These are phyloP conservation scores for Pyrenophora tritici-repentis DNA, from an alignment of 2,329 filamentous ascomycete genomes.

Conservation along the genomic window DNA sequence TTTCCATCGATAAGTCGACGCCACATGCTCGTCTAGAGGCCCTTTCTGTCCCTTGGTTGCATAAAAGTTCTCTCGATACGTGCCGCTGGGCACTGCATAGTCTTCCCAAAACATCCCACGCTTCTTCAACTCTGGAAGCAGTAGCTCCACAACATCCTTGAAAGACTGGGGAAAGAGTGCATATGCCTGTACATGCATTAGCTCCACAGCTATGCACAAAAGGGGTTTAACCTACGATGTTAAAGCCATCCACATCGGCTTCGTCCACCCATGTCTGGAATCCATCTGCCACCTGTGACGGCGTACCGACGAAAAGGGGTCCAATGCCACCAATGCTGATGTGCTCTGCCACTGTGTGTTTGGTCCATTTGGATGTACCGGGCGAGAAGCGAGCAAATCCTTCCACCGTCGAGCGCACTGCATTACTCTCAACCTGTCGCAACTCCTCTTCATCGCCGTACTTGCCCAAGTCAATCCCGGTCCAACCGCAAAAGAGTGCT, in stretches of 20 bases:
- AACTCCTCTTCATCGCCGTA: conserved; percentile 69
- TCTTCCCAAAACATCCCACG: conserved; percentile 63
- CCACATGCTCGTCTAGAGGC: conserved; percentile 59
- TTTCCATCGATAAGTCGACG: conserved; percentile 54
- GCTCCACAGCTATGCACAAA: not conserved
- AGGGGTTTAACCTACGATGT: conserved; percentile 60
- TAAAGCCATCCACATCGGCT: conserved; percentile 76
- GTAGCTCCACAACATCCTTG: conserved; percentile 67
- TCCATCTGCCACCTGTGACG: conserved; percentile 67
- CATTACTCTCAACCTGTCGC: conserved; percentile 64
- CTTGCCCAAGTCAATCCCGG: conserved; percentile 65
- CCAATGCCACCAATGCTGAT: conserved; percentile 71
- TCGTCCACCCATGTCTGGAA: conserved; percentile 70
- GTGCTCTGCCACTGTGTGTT: conserved; percentile 69
- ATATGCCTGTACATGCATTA: conserved; percentile 54
- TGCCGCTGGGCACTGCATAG: conserved; percentile 61
- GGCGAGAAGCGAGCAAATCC: conserved; percentile 62
- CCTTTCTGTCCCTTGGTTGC: conserved; percentile 56
- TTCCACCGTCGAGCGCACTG: conserved; percentile 63
- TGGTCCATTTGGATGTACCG: conserved; percentile 71
- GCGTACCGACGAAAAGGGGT: conserved; percentile 67
- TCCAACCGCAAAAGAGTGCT: conserved; percentile 76
- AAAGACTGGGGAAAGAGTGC: conserved; percentile 70
- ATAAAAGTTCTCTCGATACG: conserved; percentile 66
- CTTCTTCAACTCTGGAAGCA: conserved; percentile 66